A percentile compares a stretch with the other conserved stretches of the same genome.
These are phyloP conservation scores for Globisporangium heterothallicum DNA, from an alignment of 352 stramenopile species.

Conservation along the genomic window DNA sequence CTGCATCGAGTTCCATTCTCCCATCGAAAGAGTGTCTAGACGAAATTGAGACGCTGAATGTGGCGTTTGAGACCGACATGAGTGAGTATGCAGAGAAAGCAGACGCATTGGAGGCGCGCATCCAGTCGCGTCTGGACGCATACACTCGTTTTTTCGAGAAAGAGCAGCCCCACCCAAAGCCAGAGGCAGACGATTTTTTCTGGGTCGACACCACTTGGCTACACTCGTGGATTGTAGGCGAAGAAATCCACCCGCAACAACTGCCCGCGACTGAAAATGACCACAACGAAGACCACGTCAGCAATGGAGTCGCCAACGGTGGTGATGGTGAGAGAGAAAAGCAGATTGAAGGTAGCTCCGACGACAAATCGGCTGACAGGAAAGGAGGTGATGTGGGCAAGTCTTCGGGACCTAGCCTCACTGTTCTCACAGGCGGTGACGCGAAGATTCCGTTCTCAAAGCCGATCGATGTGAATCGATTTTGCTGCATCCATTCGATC, in stretches of 20 bases:
- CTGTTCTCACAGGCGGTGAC: constrained; percentile 8
- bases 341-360: constrained; percentile 3
- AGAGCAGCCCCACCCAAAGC: constrained; percentile 32
- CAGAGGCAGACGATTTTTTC: constrained; percentile 35
- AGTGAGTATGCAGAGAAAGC: constrained; percentile 38
- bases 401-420: neutral
- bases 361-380: neutral
- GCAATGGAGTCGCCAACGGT: neutral
- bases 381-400: neutral
- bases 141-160: constrained; percentile 65
- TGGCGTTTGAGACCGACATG: constrained; percentile 43
- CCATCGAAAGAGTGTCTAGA: constrained; percentile 31
- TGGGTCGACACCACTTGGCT: constrained; percentile 74
- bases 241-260: constrained; percentile 23
- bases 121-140: constrained; percentile 41
- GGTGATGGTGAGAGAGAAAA: constrained; percentile 12
- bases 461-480: constrained; percentile 38
- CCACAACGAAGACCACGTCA: constrained; percentile 1
- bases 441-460: constrained; percentile 52
- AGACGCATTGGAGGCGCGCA: constrained; percentile 40
- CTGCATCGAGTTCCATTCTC: neutral
- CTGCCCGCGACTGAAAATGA: constrained; percentile 5
- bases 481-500: constrained; percentile 45
- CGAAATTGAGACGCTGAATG: constrained; percentile 48
- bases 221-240: constrained; percentile 51